Base-by-base conservation (phyloP, 768 basidiomycete genomes). In the Brasilioporus rufonigricans region DNA sequence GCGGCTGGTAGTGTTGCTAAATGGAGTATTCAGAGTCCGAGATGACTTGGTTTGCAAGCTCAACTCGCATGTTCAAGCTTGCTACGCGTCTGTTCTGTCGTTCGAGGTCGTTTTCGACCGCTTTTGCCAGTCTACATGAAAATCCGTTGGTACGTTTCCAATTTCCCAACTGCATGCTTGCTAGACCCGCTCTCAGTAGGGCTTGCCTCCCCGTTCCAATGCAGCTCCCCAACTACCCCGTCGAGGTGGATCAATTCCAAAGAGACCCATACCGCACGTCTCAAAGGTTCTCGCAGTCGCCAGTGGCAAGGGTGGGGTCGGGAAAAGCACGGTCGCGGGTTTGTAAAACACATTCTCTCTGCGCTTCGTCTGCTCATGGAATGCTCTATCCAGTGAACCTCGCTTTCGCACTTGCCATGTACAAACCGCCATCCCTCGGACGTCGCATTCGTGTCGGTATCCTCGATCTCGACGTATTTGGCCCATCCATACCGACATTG, bases 291-390 rank as follows among this genome's bases (percentile, higher is more conserved):
- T 98, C 5, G 87, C 82, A 2, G 92, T 98, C 0, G 90, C 93
- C 9, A 92, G 90, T 59, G 95, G 93, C 5, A 98, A 98, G 66
- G 96, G 96, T 24, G 95, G 95, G 2, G 95, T 97, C 18, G 95
- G 95, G 18, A 98, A 97, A 73, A 93, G 91, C 57, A 98, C 93
- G 0, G 77, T 98, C 31, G 91, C 94, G 52, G 89, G 93, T 94
- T 57, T 36, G 80, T 65, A 27, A 24, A 12, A 46, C 39, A 16
- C 26, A 3, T 35, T 19, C 24, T 33, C 18, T 27, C 21, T 4
- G 7, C n/a, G 10, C 19, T n/a, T 9, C 36, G 26, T 43, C n/a
- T 52, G 50, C 59, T 55, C 58, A 55, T 57, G 58, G 35, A 51
- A 14, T 31, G 18, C 31, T 26, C 2, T 33, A 31, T 45, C 7